phyloP scores from a whole-genome alignment of 495 filamentous ascomycete species.

The Margaritispora aquatica region DNA sequence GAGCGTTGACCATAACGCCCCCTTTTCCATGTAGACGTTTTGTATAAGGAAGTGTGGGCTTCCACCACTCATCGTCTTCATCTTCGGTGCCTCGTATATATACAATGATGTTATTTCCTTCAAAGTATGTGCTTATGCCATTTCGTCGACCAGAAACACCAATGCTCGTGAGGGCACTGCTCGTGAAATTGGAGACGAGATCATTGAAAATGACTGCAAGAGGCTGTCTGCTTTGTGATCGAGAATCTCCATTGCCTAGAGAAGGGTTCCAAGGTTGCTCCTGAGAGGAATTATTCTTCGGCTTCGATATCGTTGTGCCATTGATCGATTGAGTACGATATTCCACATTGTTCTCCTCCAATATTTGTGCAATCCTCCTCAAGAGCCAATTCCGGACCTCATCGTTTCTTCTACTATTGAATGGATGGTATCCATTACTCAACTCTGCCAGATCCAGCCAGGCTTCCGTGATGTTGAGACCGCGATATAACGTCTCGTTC shows the following conservation, averaged over 20 bases:
- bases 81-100: conserved; percentile 82
- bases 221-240: conserved; percentile 1
- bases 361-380: conserved; percentile 58
- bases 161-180: conserved; percentile 22
- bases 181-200: conserved; percentile 70
- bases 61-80: conserved; percentile 60
- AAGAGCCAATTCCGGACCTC: conserved; percentile 73
- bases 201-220: conserved; percentile 61
- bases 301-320: not conserved
- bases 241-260: conserved; percentile 4
- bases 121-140: conserved; percentile 68
- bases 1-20: conserved; percentile 86
- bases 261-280: not conserved
- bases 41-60: conserved; percentile 27
- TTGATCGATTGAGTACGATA: conserved; percentile 1
- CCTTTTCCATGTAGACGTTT: conserved; percentile 52
- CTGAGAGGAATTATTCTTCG: not conserved
- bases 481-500: conserved; percentile 46
- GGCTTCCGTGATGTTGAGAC: conserved; percentile 73
- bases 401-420: conserved; percentile 80
- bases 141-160: conserved; percentile 14
- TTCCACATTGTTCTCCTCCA: conserved; percentile 44
- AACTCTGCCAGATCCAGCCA: conserved; percentile 78
- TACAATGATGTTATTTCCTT: conserved; percentile 88
- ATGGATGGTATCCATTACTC: conserved; percentile 76